These are phyloP conservation scores for Leccinum boreale DNA, from an alignment of 768 basidiomycete genomes.

Conservation along the genomic window DNA sequence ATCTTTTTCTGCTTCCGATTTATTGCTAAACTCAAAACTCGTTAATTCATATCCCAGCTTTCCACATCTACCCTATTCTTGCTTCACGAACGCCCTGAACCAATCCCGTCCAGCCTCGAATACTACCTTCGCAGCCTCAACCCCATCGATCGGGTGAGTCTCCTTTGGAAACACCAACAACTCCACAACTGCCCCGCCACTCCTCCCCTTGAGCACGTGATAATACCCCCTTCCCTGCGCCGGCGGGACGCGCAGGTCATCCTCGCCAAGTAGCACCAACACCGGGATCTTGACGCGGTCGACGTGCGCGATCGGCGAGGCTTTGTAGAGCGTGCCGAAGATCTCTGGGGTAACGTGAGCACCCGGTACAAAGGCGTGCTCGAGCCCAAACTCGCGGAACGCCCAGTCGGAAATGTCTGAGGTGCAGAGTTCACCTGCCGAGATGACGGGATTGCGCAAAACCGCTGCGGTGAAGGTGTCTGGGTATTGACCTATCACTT, in stretches of 20 bases:
- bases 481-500: conserved; percentile 65
- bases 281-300: conserved; percentile 51
- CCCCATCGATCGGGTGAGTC: conserved; percentile 60
- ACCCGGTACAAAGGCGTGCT: conserved; percentile 28
- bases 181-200: conserved; percentile 39
- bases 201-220: conserved; percentile 54
- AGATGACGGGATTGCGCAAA: conserved; percentile 69
- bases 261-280: conserved; percentile 55
- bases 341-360: conserved; percentile 42
- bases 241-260: conserved; percentile 61
- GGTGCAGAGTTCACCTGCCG: conserved; percentile 49
- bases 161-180: conserved; percentile 62
- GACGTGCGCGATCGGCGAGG: conserved; percentile 57
- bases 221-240: conserved; percentile 62
- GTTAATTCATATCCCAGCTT: too few species aligned
- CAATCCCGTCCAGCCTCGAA: conserved; percentile 54
- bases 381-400: conserved; percentile 38
- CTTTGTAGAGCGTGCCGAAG: conserved; percentile 42
- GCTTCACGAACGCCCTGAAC: conserved; percentile 33
- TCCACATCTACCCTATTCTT: too few species aligned
- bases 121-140: conserved; percentile 52
- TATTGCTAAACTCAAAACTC: too few species aligned
- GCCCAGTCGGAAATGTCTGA: conserved; percentile 73
- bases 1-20: too few species aligned
- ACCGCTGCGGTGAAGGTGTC: conserved; percentile 59